Evolutionary conservation across 2,329 filamentous ascomycete genomes (phyloP).

Genomic region (Phyllosticta capitalensis): DNA sequence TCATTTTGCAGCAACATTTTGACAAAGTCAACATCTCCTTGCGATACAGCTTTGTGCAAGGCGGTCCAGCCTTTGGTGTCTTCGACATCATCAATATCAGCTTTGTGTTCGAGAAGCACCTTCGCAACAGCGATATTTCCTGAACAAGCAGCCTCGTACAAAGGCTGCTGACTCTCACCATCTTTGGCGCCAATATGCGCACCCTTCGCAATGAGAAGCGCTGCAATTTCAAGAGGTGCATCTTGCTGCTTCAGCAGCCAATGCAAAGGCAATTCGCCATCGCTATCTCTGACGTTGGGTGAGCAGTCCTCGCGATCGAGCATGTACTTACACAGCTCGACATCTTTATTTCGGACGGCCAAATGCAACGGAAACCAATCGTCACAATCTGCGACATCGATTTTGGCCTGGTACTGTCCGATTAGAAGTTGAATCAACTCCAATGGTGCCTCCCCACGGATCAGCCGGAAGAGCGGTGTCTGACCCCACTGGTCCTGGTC

Average conservation of each 20-base stretch:
- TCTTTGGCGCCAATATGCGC: background rate
- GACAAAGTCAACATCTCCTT: background rate
- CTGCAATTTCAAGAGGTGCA: background rate
- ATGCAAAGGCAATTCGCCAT: background rate
- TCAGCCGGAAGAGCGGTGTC: no score
- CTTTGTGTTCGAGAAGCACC: background rate
- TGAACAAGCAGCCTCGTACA: background rate
- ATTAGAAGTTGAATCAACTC: no score
- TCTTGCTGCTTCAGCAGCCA: background rate
- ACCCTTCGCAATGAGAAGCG: background rate
- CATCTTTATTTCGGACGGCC: no score
- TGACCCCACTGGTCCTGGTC: no score
- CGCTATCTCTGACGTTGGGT: background rate
- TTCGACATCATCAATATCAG: background rate
- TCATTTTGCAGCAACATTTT: background rate
- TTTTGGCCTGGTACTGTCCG: no score
- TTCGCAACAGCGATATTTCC: background rate
- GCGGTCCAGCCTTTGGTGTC: background rate
- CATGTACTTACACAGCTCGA: no score
- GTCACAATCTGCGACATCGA: no score
- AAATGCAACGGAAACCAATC: no score
- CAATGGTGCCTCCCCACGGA: no score
- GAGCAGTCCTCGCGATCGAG: no score
- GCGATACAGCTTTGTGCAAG: background rate
- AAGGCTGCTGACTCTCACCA: background rate